These are phyloP conservation scores for Orbilia brochopaga DNA, from an alignment of 2,329 filamentous ascomycete species.

Conservation along the genomic window DNA sequence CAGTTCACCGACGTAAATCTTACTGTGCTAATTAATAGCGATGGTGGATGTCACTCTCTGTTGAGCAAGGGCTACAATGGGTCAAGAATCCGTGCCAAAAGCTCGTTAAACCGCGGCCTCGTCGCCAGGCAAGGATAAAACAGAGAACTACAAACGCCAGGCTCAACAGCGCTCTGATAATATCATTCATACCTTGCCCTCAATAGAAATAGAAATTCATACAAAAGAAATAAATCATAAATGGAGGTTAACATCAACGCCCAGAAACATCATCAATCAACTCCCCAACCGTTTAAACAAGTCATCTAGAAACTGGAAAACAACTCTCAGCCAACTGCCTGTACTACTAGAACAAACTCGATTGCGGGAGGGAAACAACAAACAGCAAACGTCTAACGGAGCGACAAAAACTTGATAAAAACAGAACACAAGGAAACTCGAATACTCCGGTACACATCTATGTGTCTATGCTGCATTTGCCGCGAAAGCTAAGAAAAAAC, in stretches of 20 bases:
- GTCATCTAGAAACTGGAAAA: slow-evolving; percentile 4
- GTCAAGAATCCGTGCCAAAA: too few species aligned
- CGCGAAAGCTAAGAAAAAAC: slow-evolving; percentile 15
- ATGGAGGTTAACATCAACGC: neutral
- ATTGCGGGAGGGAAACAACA: neutral
- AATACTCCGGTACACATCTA: slow-evolving; percentile 50
- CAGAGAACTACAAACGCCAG: slow-evolving; percentile 6
- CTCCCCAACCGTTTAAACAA: slow-evolving; percentile 1
- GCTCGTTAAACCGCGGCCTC: too few species aligned
- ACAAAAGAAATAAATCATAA: slow-evolving; percentile 3
- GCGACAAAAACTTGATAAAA: neutral
- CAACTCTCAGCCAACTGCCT: neutral
- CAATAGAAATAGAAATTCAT: slow-evolving; percentile 2
- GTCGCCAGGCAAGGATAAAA: too few species aligned
- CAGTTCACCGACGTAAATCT: too few species aligned
- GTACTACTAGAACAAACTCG: too few species aligned
- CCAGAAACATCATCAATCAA: neutral
- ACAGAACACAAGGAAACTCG: slow-evolving; percentile 8
- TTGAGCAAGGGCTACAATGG: too few species aligned
- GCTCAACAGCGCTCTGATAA: neutral
- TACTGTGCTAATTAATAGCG: too few species aligned
- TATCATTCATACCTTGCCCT: too few species aligned
- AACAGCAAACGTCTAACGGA: neutral
- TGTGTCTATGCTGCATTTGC: slow-evolving; percentile 49
- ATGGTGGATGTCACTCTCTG: too few species aligned